A percentile compares a stretch with the other conserved stretches of the same genome.
Evolutionary conservation across 2,329 filamentous ascomycete genomes (phyloP).

Genomic region (Mollisiaceae sp.): DNA sequence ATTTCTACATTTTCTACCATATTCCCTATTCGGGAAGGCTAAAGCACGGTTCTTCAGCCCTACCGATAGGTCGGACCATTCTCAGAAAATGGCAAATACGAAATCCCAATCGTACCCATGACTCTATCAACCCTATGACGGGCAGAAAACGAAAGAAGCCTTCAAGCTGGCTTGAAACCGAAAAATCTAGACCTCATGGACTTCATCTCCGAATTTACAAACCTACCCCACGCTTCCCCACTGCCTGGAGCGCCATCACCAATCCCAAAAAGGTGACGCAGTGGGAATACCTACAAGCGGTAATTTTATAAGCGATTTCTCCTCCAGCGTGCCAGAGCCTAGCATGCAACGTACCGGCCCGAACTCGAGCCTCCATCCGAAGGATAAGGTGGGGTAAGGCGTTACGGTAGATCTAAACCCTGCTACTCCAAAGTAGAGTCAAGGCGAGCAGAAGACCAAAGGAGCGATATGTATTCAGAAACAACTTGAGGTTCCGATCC

Average conservation of each 20-base stretch:
- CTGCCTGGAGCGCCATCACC: background rate
- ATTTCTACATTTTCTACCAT: too few relatives aligned
- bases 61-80: too few relatives aligned
- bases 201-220: too few relatives aligned
- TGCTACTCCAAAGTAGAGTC: slow-evolving; percentile 45
- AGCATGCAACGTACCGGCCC: slow-evolving; percentile 40
- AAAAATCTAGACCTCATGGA: too few relatives aligned
- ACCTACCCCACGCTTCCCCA: background rate
- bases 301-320: slow-evolving; percentile 6
- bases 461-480: slow-evolving; percentile 40
- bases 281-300: background rate
- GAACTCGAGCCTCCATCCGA: slow-evolving; percentile 39
- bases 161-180: too few relatives aligned
- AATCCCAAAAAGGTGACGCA: background rate
- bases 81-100: too few relatives aligned
- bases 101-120: too few relatives aligned
- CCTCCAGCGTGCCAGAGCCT: slow-evolving; percentile 48
- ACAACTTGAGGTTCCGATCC: slow-evolving; percentile 44
- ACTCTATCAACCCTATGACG: too few relatives aligned
- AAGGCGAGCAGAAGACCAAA: slow-evolving; percentile 45
- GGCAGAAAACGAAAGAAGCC: too few relatives aligned
- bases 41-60: too few relatives aligned
- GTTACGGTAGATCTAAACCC: slow-evolving; percentile 57
- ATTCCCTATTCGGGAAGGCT: too few relatives aligned
- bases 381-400: too few relatives aligned